Conservation (phyloP, 176 grass and related monocot species). For the Miscanthus lutarioriparius region DNA sequence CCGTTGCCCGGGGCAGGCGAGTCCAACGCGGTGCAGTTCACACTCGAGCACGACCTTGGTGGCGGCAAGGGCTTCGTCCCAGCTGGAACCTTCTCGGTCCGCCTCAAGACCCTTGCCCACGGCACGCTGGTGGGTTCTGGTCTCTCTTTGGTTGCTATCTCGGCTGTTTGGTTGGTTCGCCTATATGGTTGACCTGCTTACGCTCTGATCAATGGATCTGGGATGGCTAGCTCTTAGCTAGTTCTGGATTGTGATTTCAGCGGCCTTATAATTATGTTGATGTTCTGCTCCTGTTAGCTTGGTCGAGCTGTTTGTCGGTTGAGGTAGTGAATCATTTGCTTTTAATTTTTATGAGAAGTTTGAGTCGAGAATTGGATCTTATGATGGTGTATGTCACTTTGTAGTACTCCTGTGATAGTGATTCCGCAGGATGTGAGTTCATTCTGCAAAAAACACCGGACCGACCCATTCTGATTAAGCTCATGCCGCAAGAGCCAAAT, state of each 20-base stretch:
- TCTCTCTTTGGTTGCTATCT: neutral
- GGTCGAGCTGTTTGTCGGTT: neutral
- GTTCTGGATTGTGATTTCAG: neutral
- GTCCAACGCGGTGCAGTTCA: slow-evolving; percentile 77
- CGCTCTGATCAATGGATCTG: slow-evolving; percentile 1
- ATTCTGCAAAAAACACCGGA: neutral
- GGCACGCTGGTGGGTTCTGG: slow-evolving; percentile 52
- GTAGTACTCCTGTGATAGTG: neutral
- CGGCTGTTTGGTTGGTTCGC: neutral
- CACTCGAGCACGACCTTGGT: slow-evolving; percentile 78
- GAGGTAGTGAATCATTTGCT: neutral
- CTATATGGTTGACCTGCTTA: neutral
- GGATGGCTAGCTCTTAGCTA: neutral
- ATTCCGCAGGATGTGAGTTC: neutral
- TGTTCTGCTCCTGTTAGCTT: neutral
- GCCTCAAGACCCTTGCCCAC: slow-evolving; percentile 84
- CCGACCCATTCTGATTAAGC: neutral
- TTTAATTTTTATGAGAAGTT: neutral
- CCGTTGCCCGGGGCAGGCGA: slow-evolving; percentile 33
- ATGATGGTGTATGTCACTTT: neutral
- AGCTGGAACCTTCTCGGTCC: slow-evolving; percentile 81
- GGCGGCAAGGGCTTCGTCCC: slow-evolving; percentile 51
- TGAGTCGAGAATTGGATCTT: slow-evolving; percentile 31
- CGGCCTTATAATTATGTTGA: neutral
- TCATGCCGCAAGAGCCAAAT: neutral